Evolutionary conservation across 495 filamentous ascomycete genomes (phyloP).

Genomic region (Chaetomium cochliodes): DNA sequence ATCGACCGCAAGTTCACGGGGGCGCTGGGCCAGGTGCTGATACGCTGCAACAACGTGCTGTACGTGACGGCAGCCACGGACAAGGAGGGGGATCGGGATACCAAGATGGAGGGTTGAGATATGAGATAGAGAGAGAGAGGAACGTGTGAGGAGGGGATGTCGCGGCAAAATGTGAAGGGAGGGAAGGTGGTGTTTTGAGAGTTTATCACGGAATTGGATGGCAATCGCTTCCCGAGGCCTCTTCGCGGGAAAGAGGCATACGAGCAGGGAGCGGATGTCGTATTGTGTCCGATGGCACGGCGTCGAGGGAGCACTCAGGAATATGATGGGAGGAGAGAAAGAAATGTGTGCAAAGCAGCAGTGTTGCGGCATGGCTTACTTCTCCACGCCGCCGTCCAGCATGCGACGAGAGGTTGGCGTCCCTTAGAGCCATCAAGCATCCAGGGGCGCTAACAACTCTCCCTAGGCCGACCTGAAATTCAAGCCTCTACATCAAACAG

Average conservation of each 20-base stretch:
- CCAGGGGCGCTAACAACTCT: conserved; percentile 2
- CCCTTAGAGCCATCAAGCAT: background rate
- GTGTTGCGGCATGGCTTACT: background rate
- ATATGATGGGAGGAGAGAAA: background rate
- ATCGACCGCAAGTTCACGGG: conserved; percentile 85
- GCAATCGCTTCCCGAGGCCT: background rate
- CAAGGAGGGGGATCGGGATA: conserved; percentile 50
- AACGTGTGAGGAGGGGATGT: too few relatives aligned
- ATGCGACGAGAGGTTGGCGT: background rate
- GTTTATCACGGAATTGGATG: background rate
- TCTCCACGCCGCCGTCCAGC: background rate
- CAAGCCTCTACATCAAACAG: conserved; percentile 71
- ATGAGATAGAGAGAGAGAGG: background rate
- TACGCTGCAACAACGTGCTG: conserved; percentile 91
- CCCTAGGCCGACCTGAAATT: conserved; percentile 2
- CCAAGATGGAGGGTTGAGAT: conserved; percentile 62
- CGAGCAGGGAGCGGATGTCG: background rate
- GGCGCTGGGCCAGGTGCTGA: conserved; percentile 82
- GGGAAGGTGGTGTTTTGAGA: background rate
- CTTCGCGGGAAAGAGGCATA: background rate
- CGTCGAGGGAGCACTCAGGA: background rate
- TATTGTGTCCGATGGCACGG: background rate
- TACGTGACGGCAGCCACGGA: conserved; percentile 72
- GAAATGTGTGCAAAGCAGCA: background rate
- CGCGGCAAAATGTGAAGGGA: too few relatives aligned